Base-by-base conservation (phyloP, 2,329 filamentous ascomycete genomes). In the Neophaeococcomyces mojaviensis region DNA sequence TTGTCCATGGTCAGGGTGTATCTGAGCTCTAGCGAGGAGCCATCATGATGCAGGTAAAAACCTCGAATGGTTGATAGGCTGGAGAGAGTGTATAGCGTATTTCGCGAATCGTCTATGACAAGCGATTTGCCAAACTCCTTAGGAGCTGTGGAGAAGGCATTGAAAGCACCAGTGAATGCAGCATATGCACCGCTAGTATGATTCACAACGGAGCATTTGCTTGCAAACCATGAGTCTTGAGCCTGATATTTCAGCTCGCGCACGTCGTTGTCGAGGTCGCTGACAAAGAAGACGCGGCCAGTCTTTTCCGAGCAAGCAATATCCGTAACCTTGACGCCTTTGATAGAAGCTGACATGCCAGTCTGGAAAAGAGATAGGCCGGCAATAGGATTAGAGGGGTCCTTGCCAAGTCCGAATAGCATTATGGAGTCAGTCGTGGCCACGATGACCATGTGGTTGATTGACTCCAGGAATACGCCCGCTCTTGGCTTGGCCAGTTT, bases 181-280 rank as follows among this genome's bases (percentile, higher is more conserved):
- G 86, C 82, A 28, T 84, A 82, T 3, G 78, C 81, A 62, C 78
- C 83, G 28, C 47, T 39, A 39, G 84, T 90, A 63, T 96, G 92
- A 61, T 94, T 94, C 52, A 90, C 81, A 67, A 89, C 95, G 49
- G 84, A 82, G 62, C 87, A 94, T 54, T 85, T 79, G 64, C 82
- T 88, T 44, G 86, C 84, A 62, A 98, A 98, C 92, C 92, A 98
- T 57, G 86, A 84, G 67, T 98, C 92, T 64, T 97, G 88, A 60
- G 95, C 88, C 66, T 97, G 90, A 63, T 98, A 98, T 56, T 85
- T 89, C 44, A 98, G 77, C 66, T 98, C 92, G 63, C 92, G 87
- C 39, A 98, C 80, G 58, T 97, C 89, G 53, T 88, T 88, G 54
- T 90, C 86, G 41, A 74, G 77, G 41, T 76, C 77, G 31, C 88